Evolutionary conservation across 192 early-diverging fungal genomes (phyloP), one percentile per base, ranked within the genome.

Genomic region (Coemansia sp.): DNA sequence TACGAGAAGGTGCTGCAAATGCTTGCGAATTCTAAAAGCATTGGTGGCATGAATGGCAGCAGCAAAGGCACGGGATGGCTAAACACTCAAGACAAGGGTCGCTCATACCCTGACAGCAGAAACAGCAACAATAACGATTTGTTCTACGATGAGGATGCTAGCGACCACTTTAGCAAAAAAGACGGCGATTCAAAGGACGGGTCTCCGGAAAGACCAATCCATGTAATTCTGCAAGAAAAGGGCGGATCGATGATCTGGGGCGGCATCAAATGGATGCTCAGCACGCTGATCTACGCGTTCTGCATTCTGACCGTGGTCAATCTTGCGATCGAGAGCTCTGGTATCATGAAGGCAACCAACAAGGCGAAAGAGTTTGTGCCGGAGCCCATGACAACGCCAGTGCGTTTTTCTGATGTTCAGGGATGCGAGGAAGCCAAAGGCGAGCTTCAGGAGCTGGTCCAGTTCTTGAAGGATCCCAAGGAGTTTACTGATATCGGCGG

Each of bases 361-460:
- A 70, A 68, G 63, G 36, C 63, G 3, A 52, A 33, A 0, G 69
- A 80, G 17, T 69, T 77, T 40, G 64, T 34, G 38, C 83, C 83
- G 17, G 72, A 71, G 68, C 68, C 71, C 18, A 40, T 40, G 49
- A 80, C 72, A 5, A 72, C 65, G 33, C 56, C 60, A 2, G 90
- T 94, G 56, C 92, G 86, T 61, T 97, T 99, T 69, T 83, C 89
- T 3, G 97, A 99, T 67, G 97, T 99, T 0, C 95, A 96, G 72
- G 96, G 96, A 31, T 94, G 96, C 33, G 95, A 97, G 56, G 97
- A 99, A 71, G 96, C 97, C 28, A 99, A 99, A 72, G 90, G 93
- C 66, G 97, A 98, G 80, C 81, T 99, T 54, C 88, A 96, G 60
- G 97, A 99, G 71, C 84, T 99, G 16, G 97, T 99, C 18, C 89